These are phyloP conservation scores for Lagenidium giganteum DNA, from an alignment of 352 stramenopile genomes.

Conservation along the genomic window DNA sequence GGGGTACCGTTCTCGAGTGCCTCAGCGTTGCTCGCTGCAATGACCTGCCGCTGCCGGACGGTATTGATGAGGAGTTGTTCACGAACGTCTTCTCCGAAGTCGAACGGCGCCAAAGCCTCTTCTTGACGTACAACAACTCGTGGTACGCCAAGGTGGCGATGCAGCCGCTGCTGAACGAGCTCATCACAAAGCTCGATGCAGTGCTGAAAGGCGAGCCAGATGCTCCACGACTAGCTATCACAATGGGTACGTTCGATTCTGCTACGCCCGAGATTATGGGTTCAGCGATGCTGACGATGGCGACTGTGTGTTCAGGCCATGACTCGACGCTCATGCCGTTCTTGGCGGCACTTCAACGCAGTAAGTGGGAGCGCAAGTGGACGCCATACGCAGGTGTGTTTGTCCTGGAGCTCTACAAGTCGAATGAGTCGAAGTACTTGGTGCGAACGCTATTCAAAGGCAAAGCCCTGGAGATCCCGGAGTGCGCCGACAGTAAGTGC, in stretches of 20 bases:
- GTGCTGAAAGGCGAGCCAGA: slow-evolving; percentile 29
- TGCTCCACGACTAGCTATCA: slow-evolving; percentile 62
- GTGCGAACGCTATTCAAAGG: slow-evolving; percentile 75
- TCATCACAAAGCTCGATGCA: slow-evolving; percentile 53
- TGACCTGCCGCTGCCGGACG: slow-evolving; percentile 48
- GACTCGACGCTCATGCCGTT: slow-evolving; percentile 87
- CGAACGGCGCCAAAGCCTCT: slow-evolving; percentile 54
- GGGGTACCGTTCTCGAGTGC: slow-evolving; percentile 74
- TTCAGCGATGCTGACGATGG: slow-evolving; percentile 4
- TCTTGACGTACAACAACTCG: slow-evolving; percentile 72
- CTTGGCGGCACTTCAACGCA: slow-evolving; percentile 54
- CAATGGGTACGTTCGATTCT: slow-evolving; percentile 45
- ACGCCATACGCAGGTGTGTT: slow-evolving; percentile 80
- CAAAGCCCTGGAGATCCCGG: slow-evolving; percentile 58
- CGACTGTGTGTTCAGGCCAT: slow-evolving; percentile 30
- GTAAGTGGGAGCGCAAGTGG: slow-evolving; percentile 81
- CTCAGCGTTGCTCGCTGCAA: slow-evolving; percentile 81
- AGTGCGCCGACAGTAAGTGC: slow-evolving; percentile 65
- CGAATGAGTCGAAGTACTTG: slow-evolving; percentile 41
- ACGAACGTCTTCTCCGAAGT: slow-evolving; percentile 75
- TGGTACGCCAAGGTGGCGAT: slow-evolving; percentile 82
- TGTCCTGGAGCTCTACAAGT: slow-evolving; percentile 79
- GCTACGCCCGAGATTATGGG: background rate
- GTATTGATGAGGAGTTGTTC: slow-evolving; percentile 70
- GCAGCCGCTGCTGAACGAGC: slow-evolving; percentile 74